Base-by-base conservation (phyloP, 1,284 basidiomycete genomes). In the Marasmius oreades region DNA sequence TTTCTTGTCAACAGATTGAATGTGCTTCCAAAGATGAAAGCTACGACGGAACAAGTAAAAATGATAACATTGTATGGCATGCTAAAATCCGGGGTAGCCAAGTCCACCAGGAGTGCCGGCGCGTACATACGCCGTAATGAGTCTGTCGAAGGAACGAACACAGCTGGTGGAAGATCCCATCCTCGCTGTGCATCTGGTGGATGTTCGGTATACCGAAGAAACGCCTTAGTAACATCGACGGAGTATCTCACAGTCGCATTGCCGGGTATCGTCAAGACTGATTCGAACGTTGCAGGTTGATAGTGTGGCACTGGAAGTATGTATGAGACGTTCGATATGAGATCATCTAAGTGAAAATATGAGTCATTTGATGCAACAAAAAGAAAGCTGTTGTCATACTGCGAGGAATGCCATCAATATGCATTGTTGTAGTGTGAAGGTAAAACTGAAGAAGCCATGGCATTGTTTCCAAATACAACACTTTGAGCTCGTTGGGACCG, bases 41-140 rank as follows among this genome's bases (percentile, higher is more conserved):
- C 95, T 59, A 95, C 83, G 50, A 97, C 77, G 8, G 93, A 95
- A 66, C 88, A 93, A 56, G 86, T 94, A 78, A 98, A 90, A 66
- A 97, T 96, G 71, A 98, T 98, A 60, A 98, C 95, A 72, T 98
- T 99, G 75, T 98, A 99, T 11, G 96, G 95, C 95, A 99, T 98
- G 67, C 92, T 95, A 72, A 99, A 99, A 73, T 99, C 96, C 0
- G 97, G 97, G 7, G 93, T 95, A 7, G 96, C 91, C 23, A 98
- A 79, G 69, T 97, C 93, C 43, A 97, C 84, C 24, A 99, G 82
- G 18, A 94, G 78, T 11, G 88, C 81, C 0, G 85, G 77, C 1
- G 93, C 93, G 70, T 96, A 98, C 55, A 95, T 81, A 43, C 86
- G 73, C 57, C 52, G 66, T 61, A 50, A 53, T 22, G 16, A 55